Conservation (phyloP, 2,329 filamentous ascomycete species). For the Cladosporium sp. region DNA sequence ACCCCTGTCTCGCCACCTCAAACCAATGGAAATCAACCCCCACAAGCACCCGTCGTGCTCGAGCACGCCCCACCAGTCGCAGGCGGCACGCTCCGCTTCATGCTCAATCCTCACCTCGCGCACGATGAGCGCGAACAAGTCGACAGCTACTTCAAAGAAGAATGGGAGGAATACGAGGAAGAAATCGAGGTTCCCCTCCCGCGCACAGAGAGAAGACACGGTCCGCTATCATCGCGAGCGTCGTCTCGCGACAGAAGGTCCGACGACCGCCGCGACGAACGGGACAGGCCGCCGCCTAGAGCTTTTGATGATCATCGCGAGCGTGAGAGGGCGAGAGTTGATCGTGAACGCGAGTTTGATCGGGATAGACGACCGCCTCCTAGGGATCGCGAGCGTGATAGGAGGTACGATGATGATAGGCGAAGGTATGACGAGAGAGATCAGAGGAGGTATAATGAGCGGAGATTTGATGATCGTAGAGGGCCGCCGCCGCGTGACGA, state of each 20-base stretch:
- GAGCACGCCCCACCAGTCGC: conserved; percentile 12
- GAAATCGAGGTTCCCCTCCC: conserved; percentile 59
- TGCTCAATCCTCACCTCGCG: conserved; percentile 75
- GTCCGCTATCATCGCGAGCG: conserved; percentile 15
- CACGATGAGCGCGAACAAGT: conserved; percentile 65
- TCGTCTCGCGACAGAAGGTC: conserved; percentile 6
- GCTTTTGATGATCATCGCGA: conserved; percentile 17
- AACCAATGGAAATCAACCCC: conserved; percentile 17
- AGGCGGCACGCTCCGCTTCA: conserved; percentile 74
- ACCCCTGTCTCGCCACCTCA: conserved; percentile 31
- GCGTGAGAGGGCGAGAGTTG: conserved; percentile 19
- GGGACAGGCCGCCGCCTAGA: conserved; percentile 6
- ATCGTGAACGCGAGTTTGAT: conserved; percentile 19
- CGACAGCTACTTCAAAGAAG: conserved; percentile 63
- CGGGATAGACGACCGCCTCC: conserved; percentile 11
- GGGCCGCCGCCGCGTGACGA: neutral
- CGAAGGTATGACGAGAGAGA: conserved; percentile 22
- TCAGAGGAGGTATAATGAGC: conserved; percentile 20
- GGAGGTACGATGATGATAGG: conserved; percentile 27
- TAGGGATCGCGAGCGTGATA: conserved; percentile 18
- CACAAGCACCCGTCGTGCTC: conserved; percentile 11
- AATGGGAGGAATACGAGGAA: conserved; percentile 71
- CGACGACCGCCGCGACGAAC: conserved; percentile 12
- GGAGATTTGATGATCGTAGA: conserved; percentile 16
- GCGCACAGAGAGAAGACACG: conserved; percentile 13